Conservation (phyloP, 805 yeast genomes). For the Debaryomyces maramus region DNA sequence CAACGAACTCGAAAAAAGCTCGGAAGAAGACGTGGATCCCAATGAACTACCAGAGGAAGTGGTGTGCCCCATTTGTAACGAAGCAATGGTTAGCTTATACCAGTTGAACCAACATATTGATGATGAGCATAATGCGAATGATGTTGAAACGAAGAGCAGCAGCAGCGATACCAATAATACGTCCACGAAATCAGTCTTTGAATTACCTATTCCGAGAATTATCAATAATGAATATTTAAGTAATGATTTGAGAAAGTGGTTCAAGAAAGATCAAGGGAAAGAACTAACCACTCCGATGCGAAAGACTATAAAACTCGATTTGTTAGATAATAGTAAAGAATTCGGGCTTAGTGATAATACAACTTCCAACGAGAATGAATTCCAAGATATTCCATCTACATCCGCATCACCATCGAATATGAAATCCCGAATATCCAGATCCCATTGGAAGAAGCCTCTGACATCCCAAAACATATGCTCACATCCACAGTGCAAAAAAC, state of each 20-base stretch:
- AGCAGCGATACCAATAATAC: background rate
- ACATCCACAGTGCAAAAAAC: constrained; percentile 38
- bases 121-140: constrained; percentile 49
- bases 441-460: constrained; percentile 58
- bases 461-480: constrained; percentile 39
- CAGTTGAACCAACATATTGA: constrained; percentile 74
- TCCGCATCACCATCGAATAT: background rate
- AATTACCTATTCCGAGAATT: constrained; percentile 8
- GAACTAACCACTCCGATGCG: constrained; percentile 21
- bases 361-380: background rate
- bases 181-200: constrained; percentile 4
- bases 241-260: constrained; percentile 44
- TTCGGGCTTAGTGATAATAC: constrained; percentile 30
- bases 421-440: constrained; percentile 34
- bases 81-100: constrained; percentile 50
- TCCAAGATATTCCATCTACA: background rate
- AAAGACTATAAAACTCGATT: constrained; percentile 47
- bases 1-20: background rate
- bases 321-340: constrained; percentile 45
- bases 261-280: constrained; percentile 26
- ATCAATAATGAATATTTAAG: constrained; percentile 23
- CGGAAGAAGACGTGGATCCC: background rate
- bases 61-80: constrained; percentile 71
- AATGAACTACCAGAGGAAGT: constrained; percentile 4
- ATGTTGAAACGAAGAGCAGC: background rate